Percentiles rank a stretch among this genome's conserved stretches.
These are phyloP conservation scores for Chlamydomonas eustigma DNA, from an alignment of 139 green algal species.

Conservation along the genomic window DNA sequence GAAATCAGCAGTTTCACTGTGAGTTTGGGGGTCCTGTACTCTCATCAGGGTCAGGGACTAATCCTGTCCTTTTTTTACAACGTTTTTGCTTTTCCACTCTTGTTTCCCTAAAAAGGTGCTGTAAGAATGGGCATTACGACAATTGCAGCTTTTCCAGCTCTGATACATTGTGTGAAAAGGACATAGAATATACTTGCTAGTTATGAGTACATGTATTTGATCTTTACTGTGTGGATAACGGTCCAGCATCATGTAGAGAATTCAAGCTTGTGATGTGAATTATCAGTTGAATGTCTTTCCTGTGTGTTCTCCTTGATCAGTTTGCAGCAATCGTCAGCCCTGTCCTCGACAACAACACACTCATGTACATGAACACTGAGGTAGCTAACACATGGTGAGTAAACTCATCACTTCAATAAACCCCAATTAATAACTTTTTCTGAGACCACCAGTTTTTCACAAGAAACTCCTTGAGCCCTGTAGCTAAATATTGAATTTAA, in stretches of 20 bases:
- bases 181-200: neutral
- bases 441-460: too few relatives aligned
- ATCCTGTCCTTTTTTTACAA: too few relatives aligned
- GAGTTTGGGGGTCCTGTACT: too few relatives aligned
- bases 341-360: slow-evolving; percentile 21
- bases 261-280: neutral
- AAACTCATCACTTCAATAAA: too few relatives aligned
- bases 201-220: neutral
- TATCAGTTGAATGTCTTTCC: neutral
- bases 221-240: neutral
- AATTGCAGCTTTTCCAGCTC: neutral
- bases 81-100: too few relatives aligned
- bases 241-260: neutral
- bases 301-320: neutral
- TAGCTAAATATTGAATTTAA: too few relatives aligned
- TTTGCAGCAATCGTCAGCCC: slow-evolving; percentile 19
- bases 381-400: slow-evolving; percentile 8
- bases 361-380: slow-evolving; percentile 23
- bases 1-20: slow-evolving; percentile 14
- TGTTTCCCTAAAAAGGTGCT: too few relatives aligned
- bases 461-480: too few relatives aligned
- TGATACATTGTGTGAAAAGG: neutral
- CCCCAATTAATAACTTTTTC: too few relatives aligned
- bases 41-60: neutral
- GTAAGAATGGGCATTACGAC: neutral